Evolutionary conservation across 164 flowering plant genomes (phyloP).

Genomic region (Liquidambar formosana): DNA sequence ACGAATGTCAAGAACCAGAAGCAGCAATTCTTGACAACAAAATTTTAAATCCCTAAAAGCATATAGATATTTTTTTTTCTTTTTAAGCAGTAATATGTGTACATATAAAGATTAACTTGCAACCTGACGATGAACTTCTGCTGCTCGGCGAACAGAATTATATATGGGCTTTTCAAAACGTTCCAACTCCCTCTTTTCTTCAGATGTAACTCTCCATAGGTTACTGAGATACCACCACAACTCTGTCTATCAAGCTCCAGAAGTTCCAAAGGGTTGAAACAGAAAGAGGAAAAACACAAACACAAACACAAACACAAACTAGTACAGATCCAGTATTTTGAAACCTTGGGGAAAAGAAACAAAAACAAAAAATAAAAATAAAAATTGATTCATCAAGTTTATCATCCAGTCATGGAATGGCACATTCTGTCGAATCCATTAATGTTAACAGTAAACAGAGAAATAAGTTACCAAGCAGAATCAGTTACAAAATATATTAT

Average conservation of each 20-base stretch:
- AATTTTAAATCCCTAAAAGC: neutral
- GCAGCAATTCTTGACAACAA: neutral
- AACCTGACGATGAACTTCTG: constrained; percentile 99
- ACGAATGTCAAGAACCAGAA: neutral
- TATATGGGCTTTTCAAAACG: constrained; percentile 85
- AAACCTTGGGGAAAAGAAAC: too few species aligned
- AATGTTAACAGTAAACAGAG: too few species aligned
- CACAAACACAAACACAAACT: neutral
- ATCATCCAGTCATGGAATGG: too few species aligned
- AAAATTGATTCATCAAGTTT: too few species aligned
- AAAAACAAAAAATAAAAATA: too few species aligned
- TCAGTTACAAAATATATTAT: too few species aligned
- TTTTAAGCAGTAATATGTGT: neutral
- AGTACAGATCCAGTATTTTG: too few species aligned
- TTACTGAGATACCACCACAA: constrained; percentile 45
- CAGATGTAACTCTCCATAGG: constrained; percentile 95
- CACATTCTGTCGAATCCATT: too few species aligned
- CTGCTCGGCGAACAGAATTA: constrained; percentile 89
- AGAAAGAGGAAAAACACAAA: neutral
- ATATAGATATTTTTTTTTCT: neutral
- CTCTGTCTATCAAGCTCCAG: neutral
- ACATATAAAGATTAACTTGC: neutral
- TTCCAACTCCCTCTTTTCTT: constrained; percentile 94
- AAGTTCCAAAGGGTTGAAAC: neutral
- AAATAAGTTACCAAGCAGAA: too few species aligned